Conservation (phyloP, 2,329 filamentous ascomycete genomes). For the Kalmusia sp. region DNA sequence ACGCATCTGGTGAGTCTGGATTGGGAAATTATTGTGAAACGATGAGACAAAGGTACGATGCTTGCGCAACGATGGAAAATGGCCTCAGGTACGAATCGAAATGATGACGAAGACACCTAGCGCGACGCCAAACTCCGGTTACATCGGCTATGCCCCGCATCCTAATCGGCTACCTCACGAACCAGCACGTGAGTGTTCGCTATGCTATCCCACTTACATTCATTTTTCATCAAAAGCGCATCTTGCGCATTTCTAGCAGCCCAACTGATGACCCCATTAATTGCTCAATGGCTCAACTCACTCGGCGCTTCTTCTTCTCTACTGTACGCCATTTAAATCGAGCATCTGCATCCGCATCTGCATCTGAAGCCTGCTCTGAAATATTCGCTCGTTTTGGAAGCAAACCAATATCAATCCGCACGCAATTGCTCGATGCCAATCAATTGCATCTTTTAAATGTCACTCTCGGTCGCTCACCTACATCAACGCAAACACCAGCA, state of each 20-base stretch:
- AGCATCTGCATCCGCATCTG: slow-evolving; percentile 39
- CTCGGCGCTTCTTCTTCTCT: slow-evolving; percentile 29
- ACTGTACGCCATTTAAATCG: slow-evolving; percentile 8
- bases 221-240: not conserved
- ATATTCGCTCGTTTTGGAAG: slow-evolving; percentile 38
- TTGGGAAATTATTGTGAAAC: not conserved
- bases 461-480: slow-evolving; percentile 33
- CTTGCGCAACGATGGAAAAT: not conserved
- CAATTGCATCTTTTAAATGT: slow-evolving; percentile 40
- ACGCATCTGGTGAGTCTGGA: not conserved
- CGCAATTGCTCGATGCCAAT: slow-evolving; percentile 41
- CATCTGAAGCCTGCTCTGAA: slow-evolving; percentile 37
- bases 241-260: not conserved
- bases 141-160: slow-evolving; percentile 1
- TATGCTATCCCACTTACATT: not conserved
- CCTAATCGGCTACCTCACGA: not conserved
- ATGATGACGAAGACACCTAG: not conserved
- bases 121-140: not conserved
- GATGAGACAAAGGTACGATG: not conserved
- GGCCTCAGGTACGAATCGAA: not conserved
- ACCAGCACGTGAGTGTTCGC: not conserved
- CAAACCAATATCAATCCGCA: slow-evolving; percentile 37
- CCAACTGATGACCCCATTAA: not conserved
- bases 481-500: slow-evolving; percentile 25
- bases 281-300: slow-evolving; percentile 23